Evolutionary conservation across 2,329 filamentous ascomycete genomes (phyloP), one percentile per base, ranked within the genome.

Genomic region (Gyromitra esculenta): DNA sequence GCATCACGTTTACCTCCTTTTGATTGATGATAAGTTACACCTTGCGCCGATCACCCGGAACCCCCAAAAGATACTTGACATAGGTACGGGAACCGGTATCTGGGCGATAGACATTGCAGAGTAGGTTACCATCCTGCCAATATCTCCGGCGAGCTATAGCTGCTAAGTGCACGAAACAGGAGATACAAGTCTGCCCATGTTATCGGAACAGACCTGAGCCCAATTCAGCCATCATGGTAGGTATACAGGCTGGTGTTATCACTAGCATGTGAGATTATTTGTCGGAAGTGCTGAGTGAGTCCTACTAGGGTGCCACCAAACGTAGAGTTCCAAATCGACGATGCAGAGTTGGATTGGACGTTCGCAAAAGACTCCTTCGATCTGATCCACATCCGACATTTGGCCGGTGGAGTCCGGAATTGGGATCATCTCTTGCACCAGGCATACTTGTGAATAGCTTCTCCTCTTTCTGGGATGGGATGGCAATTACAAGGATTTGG

Each of bases 341-440:
- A 82, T 62, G 80, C 78, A 39, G 80, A 81, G 56, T 50, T 77
- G 2, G 67, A 77, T 25, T 82, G 81, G 81, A 65, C 73, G 5
- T 79, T 79, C 62, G 64, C 82, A 77, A 74, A 66, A 62, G 70
- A 80, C 62, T 77, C 79, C 8, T 84, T 81, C 54, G 83, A 81
- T 68, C 82, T 73, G 52, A 79, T 80, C 37, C 79, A 81, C 35
- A 76, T 80, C 1, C 80, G 81, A 48, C 84, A 88, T 80, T 85
- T 91, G 83, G 84, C 85, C 1, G 90, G 90, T n/a, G 85, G 86
- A 64, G 87, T 91, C 75, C 82, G 84, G 1, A 86, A 89, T 78
- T 91, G 89, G 83, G 84, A 85, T 35, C 82, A 85, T 11, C 82
- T 91, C 7, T 86, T 91, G 75, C 81, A 82, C 13, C 87, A 88